Evolutionary conservation across 345 rosid genomes (phyloP).

Genomic region (Eucalyptus dawsonii): DNA sequence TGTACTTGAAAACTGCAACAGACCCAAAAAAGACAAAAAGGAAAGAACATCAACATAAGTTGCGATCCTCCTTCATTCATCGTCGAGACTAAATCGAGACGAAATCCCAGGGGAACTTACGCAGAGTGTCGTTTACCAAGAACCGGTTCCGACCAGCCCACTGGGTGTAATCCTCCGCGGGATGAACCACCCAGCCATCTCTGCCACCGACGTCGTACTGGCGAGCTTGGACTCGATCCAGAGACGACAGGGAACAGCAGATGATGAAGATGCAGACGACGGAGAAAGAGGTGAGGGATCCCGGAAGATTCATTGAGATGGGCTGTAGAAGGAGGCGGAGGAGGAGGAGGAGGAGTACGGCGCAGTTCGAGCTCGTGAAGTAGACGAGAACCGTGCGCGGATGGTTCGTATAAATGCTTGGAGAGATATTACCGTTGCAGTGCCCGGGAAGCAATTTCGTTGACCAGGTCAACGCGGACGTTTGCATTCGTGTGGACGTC

Average conservation of each 20-base stretch:
- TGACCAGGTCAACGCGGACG: not conserved
- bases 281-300: not conserved
- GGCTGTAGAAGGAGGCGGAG: not conserved
- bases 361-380: not conserved
- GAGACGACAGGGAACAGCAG: not conserved
- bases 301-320: not conserved
- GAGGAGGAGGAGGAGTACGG: not conserved
- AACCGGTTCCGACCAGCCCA: slow-evolving; percentile 2
- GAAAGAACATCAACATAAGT: not conserved
- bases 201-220: not conserved
- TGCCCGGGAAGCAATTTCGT: not conserved
- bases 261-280: not conserved
- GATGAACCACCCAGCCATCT: slow-evolving; percentile 2
- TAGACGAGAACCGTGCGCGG: not conserved
- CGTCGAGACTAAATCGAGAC: not conserved
- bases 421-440: not conserved
- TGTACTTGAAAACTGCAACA: not conserved
- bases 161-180: not conserved
- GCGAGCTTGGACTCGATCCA: not conserved
- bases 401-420: not conserved
- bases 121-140: not conserved
- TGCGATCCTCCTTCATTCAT: not conserved
- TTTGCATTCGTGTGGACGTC: not conserved
- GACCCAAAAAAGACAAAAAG: not conserved
- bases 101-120: not conserved